Percentiles rank a stretch among this genome's conserved stretches.
These are phyloP conservation scores for Heliamphora exappendiculata DNA, from an alignment of 148 eudicot species.

Conservation along the genomic window DNA sequence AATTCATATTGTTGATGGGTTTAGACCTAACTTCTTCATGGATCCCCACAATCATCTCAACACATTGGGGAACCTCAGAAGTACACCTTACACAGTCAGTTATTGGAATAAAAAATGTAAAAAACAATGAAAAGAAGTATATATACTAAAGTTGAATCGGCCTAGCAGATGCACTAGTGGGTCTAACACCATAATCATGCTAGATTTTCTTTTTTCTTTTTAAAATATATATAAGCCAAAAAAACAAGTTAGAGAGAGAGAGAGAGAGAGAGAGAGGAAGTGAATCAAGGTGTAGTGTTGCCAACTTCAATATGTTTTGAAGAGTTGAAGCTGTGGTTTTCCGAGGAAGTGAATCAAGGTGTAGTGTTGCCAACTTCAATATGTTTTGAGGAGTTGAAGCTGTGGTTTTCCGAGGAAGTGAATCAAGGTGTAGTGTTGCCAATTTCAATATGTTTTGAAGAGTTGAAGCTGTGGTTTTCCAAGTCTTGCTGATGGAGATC, in stretches of 20 bases:
- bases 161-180: conserved; percentile 5
- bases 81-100: conserved; percentile 3
- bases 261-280: too few relatives aligned
- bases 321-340: too few relatives aligned
- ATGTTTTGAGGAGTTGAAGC: too few relatives aligned
- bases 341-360: too few relatives aligned
- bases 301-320: too few relatives aligned
- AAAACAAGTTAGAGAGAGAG: background rate
- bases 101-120: background rate
- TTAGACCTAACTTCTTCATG: conserved; percentile 13
- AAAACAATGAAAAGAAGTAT: background rate
- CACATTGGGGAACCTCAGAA: background rate
- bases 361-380: too few relatives aligned
- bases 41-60: conserved; percentile 1
- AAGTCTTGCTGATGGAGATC: background rate
- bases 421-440: background rate
- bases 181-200: conserved; percentile 4
- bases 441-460: conserved; percentile 11
- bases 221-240: background rate
- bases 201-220: background rate
- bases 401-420: too few relatives aligned
- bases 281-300: too few relatives aligned
- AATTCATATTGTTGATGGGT: conserved; percentile 5
- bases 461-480: background rate
- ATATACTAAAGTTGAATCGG: background rate